These are phyloP conservation scores for Podospora pseudopauciseta DNA, from an alignment of 495 filamentous ascomycete species.

Conservation along the genomic window DNA sequence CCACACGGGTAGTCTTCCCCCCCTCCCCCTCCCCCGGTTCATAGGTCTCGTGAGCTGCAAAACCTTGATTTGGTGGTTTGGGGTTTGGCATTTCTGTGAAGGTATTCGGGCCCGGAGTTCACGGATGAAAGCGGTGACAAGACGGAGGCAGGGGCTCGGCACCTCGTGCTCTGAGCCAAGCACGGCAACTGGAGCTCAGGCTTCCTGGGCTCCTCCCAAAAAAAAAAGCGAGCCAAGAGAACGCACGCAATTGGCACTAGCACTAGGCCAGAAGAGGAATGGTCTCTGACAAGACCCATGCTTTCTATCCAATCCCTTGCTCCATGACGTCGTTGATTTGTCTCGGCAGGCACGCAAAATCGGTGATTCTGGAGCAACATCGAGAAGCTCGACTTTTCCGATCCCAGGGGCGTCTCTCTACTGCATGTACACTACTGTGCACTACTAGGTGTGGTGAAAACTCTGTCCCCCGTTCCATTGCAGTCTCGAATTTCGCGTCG, in stretches of 20 bases:
- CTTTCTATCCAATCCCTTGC: background rate
- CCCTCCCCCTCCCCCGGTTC: background rate
- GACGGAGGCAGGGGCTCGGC: background rate
- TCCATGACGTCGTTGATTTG: conserved; percentile 2
- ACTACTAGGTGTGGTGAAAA: background rate
- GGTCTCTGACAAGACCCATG: background rate
- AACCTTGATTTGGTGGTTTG: background rate
- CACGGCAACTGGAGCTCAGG: background rate
- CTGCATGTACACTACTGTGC: background rate
- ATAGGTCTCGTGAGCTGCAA: background rate
- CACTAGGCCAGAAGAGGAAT: background rate
- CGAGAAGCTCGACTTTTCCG: background rate
- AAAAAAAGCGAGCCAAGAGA: background rate
- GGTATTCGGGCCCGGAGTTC: background rate
- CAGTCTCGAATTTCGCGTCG: background rate
- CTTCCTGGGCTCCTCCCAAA: background rate
- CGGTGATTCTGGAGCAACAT: conserved; percentile 1
- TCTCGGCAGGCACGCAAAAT: conserved; percentile 1
- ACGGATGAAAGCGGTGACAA: background rate
- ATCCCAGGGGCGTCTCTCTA: background rate
- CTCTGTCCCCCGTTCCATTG: background rate
- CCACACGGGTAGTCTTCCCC: background rate
- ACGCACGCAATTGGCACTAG: background rate
- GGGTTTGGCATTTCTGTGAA: background rate
- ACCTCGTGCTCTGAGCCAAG: background rate